Base-by-base conservation (phyloP, 2,329 filamentous ascomycete genomes). In the Elsinoe batatas region DNA sequence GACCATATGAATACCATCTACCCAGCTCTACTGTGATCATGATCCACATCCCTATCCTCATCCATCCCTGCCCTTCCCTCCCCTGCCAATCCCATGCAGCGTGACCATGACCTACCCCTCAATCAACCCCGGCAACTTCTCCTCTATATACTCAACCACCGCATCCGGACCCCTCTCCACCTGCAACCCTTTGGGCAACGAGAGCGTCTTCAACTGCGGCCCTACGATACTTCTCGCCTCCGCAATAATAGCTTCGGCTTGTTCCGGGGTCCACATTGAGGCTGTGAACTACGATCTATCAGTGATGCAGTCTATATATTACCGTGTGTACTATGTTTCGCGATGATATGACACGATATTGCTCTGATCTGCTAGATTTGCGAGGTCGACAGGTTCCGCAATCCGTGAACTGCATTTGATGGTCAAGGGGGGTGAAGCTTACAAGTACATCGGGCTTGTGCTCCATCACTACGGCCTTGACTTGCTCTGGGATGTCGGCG, bases 401-500 rank as follows among this genome's bases (percentile, higher is more conserved):
- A 3, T 6, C 22, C 22, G 22, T 26, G 22, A 26, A 26, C 6
- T 26, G 22, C 10, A 36, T 17, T 11, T 6, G 36, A 15, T 30
- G n/a, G 10, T 17, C 15, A 38, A 36, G 20, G 22, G 1, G 53
- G 42, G n/a, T 11, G 32, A 8, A 8, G 60, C 72, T 51, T 73
- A 81, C 79, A 64, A 82, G 65, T 38, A 82, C 64, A 60, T 83
- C 74, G 1, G 79, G 80, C 63, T 76, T 70, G 47, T 74, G 62
- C 58, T 76, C 70, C 59, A 70, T 73, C 15, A 83, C 79, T 57
- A 76, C 79, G 8, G 68, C 63, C 44, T 72, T 72, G 3, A 85
- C 80, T 60, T 80, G 75, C 57, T 79, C 78, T 43, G 82, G 80
- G 84, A 82, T 78, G 40, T 79, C 76, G 62, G 76, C 80, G 65